Evolutionary conservation across 129 eudicot species (phyloP).

Genomic region (Solidago caesia): DNA sequence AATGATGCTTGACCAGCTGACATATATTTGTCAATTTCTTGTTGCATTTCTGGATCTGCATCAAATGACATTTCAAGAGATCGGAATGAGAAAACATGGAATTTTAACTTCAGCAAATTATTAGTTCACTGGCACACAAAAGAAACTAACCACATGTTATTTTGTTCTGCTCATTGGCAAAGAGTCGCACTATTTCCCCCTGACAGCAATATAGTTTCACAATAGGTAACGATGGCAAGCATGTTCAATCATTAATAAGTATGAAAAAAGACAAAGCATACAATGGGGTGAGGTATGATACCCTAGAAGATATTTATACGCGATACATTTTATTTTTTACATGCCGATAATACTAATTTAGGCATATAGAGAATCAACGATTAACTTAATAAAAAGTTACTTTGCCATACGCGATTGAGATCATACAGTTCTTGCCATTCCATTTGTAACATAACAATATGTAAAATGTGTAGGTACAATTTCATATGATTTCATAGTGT

Average conservation of each 20-base stretch:
- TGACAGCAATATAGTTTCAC: slow-evolving; percentile 29
- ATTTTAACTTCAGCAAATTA: slow-evolving; percentile 3
- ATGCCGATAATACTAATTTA: no score
- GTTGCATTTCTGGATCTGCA: slow-evolving; percentile 93
- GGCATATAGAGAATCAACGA: no score
- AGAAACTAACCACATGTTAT: slow-evolving; percentile 80
- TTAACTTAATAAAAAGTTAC: no score
- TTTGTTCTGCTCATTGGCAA: slow-evolving; percentile 92
- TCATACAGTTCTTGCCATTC: no score
- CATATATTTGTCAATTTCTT: slow-evolving; percentile 64
- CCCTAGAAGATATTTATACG: not conserved
- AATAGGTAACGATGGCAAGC: not conserved
- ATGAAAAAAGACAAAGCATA: not conserved
- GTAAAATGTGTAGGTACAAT: not conserved
- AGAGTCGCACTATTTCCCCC: slow-evolving; percentile 75
- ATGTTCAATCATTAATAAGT: not conserved
- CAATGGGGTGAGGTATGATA: not conserved
- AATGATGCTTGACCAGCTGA: slow-evolving; percentile 69
- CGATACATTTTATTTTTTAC: no score
- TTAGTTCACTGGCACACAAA: slow-evolving; percentile 2
- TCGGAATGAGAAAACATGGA: not conserved
- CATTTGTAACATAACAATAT: no score
- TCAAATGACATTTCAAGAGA: slow-evolving; percentile 15
- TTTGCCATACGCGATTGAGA: no score
- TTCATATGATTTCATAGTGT: not conserved